These are phyloP conservation scores for Xylaria castorea DNA, from an alignment of 495 filamentous ascomycete species.

Conservation along the genomic window DNA sequence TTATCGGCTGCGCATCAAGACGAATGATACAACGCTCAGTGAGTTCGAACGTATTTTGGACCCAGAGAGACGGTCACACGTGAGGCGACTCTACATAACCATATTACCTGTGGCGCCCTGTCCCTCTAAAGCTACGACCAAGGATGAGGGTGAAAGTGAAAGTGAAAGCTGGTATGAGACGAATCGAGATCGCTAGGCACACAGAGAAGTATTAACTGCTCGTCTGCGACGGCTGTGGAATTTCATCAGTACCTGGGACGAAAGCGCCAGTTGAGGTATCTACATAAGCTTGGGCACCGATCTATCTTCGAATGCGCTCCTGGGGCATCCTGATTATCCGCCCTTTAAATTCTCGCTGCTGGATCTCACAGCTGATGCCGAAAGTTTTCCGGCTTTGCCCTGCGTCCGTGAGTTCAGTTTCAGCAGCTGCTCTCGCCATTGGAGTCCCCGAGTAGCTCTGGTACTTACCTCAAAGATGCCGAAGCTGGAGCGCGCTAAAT, in stretches of 20 bases:
- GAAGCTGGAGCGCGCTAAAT: not conserved
- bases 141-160: not conserved
- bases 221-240: not conserved
- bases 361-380: not conserved
- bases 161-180: not conserved
- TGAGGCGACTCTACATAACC: not conserved
- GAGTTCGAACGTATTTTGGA: not conserved
- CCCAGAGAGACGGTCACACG: not conserved
- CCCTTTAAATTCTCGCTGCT: conserved; percentile 1
- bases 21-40: not conserved
- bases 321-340: not conserved
- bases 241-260: not conserved
- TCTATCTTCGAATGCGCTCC: not conserved
- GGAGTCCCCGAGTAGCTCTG: not conserved
- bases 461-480: conserved; percentile 7
- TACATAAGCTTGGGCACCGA: not conserved
- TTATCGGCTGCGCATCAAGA: not conserved
- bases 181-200: conserved; percentile 1
- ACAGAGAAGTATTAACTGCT: not conserved
- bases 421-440: not conserved
- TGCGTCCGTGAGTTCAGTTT: not conserved
- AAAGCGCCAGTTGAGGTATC: not conserved
- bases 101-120: not conserved
- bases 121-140: not conserved
- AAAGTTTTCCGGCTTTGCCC: not conserved